Evolutionary conservation across 139 green algal species (phyloP), one percentile per base, ranked within the genome.

Genomic region (Spirogloea muscicola): DNA sequence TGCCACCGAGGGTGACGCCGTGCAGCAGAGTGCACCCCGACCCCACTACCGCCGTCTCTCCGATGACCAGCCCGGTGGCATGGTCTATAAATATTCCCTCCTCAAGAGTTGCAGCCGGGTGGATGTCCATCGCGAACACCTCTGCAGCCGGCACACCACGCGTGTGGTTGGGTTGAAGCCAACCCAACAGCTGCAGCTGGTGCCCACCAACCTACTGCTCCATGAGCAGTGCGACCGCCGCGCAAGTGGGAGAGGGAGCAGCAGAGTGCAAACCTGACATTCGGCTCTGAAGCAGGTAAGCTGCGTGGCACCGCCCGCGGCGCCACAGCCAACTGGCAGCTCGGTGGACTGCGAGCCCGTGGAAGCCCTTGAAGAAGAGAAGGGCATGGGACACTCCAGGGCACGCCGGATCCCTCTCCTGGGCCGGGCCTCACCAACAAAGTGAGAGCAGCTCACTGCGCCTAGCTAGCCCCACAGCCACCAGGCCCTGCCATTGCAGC

Each of bases 111-210:
- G 94, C 94, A 0, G 70, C 70, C 1, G 94, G 94, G 77, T 99
- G 94, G 46, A 98, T 94, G 85, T 99, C 94, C 40, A 97, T 89
- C 0, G 83, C 88, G 67, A 96, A 90, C 6, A 62, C 52, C 9
- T 62, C 6, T 21, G 52, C 38, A 62, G 31, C 9, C 31, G 40
- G 37, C n/a, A n/a, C n/a, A n/a, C n/a, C n/a, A n/a, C n/a, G n/a
- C n/a, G n/a, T n/a, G n/a, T n/a, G n/a, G n/a, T n/a, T n/a, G n/a
- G n/a, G n/a, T n/a, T n/a, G n/a, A n/a, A n/a, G n/a, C n/a, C n/a
- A n/a, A n/a, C n/a, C n/a, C n/a, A n/a, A n/a, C n/a, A n/a, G n/a
- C n/a, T n/a, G n/a, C n/a, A n/a, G n/a, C n/a, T n/a, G n/a, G n/a
- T n/a, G n/a, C n/a, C n/a, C n/a, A n/a, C n/a, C n/a, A n/a, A n/a